Evolutionary conservation across 2,329 filamentous ascomycete genomes (phyloP), one percentile per base, ranked within the genome.

Genomic region (Botrytis paeoniae): DNA sequence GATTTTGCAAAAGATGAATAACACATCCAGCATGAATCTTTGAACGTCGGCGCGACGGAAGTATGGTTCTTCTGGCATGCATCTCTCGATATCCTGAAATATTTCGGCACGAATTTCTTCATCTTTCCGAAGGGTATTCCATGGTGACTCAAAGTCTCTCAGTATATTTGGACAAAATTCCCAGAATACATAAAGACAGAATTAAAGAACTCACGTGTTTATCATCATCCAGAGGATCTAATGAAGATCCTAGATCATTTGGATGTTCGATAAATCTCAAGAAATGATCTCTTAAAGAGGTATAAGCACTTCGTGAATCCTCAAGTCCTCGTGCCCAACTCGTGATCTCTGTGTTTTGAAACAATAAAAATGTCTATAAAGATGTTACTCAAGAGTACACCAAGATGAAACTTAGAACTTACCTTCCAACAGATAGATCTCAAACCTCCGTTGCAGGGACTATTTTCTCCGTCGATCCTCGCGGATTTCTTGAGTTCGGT

Each of bases 361-460:
- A 95, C 43, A 97, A 85, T 63, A 98, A 85, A 81, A 98, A 97
- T 54, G 89, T 89, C 93, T 95, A 69, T 29, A 25, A 43, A 14
- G 45, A 62, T 20, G 51, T 62, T 66, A 72, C 74, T 75, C 70
- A 73, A 48, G 35, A 39, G 29, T 60, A 61, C 48, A 59, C 20
- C 6, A 35, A 43, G 35, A 32, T 60, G 41, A 48, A 64, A 68
- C 48, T 10, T 39, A 39, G 65, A 6, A 75, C 74, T 78, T 80
- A 92, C 93, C 89, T 97, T 98, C 95, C 95, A 98, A 82, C 92
- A 97, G 54, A 97, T 87, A 4, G 95, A 98, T 72, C 95, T 90
- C 76, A 94, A 89, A 22, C 93, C 94, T 64, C 89, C 85, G 70
- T 90, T 83, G 80, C 92, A 94, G 66, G 91, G 89, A 78, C 87